phyloP scores from a whole-genome alignment of 768 basidiomycete genomes.

The Russula olivacea region DNA sequence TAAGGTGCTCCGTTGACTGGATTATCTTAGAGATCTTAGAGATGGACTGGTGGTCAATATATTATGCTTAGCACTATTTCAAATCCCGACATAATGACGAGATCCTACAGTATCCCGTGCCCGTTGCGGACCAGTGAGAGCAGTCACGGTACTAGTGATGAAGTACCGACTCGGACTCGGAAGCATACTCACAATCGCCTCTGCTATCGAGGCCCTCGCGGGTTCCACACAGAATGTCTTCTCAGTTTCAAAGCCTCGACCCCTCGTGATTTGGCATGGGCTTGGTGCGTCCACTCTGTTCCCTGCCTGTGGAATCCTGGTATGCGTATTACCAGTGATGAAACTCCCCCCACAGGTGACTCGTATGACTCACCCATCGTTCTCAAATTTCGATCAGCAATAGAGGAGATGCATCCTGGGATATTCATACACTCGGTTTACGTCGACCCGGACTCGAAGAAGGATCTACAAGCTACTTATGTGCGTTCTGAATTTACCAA shows the following conservation, averaged over 20 bases:
- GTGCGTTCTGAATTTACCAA: conserved; percentile 42
- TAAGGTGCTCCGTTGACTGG: background rate
- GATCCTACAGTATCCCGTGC: background rate
- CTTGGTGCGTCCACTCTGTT: conserved; percentile 36
- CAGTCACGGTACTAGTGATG: too few relatives aligned
- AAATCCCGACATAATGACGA: background rate
- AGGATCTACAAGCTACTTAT: conserved; percentile 64
- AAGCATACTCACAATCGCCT: conserved; percentile 1
- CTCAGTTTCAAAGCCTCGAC: conserved; percentile 32
- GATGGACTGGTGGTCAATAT: too few relatives aligned
- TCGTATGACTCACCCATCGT: conserved; percentile 69
- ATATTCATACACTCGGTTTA: conserved; percentile 75
- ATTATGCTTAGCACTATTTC: too few relatives aligned
- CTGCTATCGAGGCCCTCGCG: background rate
- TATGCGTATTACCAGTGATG: background rate
- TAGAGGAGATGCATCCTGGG: conserved; percentile 61
- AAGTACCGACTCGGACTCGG: background rate
- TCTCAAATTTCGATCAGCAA: conserved; percentile 50
- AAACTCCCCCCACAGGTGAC: conserved; percentile 46
- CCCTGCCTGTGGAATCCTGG: too few relatives aligned
- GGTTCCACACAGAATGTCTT: conserved; percentile 17
- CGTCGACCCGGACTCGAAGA: conserved; percentile 53
- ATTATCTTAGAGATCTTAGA: too few relatives aligned
- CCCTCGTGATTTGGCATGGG: conserved; percentile 75
- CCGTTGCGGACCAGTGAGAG: too few relatives aligned